These are phyloP conservation scores for Cardamine chenopodiifolia DNA, from an alignment of 345 rosid genomes.

Conservation along the genomic window DNA sequence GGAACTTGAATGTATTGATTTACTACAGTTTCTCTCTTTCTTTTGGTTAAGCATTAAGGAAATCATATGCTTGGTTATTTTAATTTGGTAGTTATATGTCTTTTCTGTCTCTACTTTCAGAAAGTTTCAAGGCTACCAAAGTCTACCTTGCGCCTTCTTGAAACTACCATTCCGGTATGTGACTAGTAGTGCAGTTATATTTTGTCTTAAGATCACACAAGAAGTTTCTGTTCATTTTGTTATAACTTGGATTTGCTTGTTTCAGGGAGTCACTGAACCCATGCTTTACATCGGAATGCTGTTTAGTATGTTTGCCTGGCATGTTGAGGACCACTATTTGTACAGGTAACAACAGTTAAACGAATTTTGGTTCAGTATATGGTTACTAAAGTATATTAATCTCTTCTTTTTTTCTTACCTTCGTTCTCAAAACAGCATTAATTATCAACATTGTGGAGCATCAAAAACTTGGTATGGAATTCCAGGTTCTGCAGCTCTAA, in stretches of 20 bases:
- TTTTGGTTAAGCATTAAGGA: conserved; percentile 2
- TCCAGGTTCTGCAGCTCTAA: conserved; percentile 92
- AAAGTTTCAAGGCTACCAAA: conserved; percentile 81
- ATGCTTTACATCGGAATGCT: conserved; percentile 99
- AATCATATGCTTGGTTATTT: background rate
- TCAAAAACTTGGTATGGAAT: conserved; percentile 99
- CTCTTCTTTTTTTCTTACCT: background rate
- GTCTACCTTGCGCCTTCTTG: conserved; percentile 87
- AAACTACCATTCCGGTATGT: conserved; percentile 82
- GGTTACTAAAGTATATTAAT: conserved; percentile 2
- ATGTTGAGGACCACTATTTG: conserved; percentile 97
- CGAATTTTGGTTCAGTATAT: conserved; percentile 5
- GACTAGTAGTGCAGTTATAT: conserved; percentile 2
- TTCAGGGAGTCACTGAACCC: conserved; percentile 99
- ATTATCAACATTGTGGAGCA: conserved; percentile 99
- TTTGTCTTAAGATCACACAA: background rate
- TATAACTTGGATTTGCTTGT: conserved; percentile 35
- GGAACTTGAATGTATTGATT: conserved; percentile 91
- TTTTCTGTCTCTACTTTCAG: conserved; percentile 51
- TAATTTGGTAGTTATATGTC: conserved; percentile 12
- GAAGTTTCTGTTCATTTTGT: background rate
- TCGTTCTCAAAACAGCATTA: conserved; percentile 62
- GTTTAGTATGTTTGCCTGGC: conserved; percentile 99
- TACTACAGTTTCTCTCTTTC: conserved; percentile 24
- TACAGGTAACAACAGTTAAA: conserved; percentile 65